Conservation (phyloP, 2,329 filamentous ascomycete species). For the Microdochium paspali region DNA sequence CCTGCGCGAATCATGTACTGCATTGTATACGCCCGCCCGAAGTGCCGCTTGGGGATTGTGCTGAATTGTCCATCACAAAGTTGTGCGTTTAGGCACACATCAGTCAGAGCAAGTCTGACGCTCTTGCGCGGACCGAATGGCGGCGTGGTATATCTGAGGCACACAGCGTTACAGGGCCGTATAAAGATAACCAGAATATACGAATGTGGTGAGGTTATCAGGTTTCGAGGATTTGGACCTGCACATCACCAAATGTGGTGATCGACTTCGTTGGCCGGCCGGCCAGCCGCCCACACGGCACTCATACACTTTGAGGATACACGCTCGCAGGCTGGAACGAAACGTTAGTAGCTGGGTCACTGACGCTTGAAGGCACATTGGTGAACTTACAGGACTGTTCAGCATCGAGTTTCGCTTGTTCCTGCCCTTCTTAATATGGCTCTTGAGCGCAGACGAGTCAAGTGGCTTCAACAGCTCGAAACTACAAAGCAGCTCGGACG, state of each 20-base stretch:
- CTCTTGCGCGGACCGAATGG: too few relatives aligned
- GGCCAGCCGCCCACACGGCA: slow-evolving; percentile 3
- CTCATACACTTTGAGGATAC: slow-evolving; percentile 45
- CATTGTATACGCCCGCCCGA: too few relatives aligned
- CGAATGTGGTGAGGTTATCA: too few relatives aligned
- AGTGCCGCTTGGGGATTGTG: too few relatives aligned
- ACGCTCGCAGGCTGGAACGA: slow-evolving; percentile 40
- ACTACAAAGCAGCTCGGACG: slow-evolving; percentile 83
- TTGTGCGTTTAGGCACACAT: too few relatives aligned
- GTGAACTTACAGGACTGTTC: slow-evolving; percentile 77
- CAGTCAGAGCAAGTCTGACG: too few relatives aligned
- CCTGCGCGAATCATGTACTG: too few relatives aligned
- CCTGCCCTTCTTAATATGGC: slow-evolving; percentile 95
- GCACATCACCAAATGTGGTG: background rate
- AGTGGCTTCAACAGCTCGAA: slow-evolving; percentile 95
- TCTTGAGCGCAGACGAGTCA: slow-evolving; percentile 93
- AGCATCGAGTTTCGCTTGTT: slow-evolving; percentile 92
- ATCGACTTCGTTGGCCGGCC: background rate
- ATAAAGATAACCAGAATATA: too few relatives aligned
- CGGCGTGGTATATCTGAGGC: too few relatives aligned
- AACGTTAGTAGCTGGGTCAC: slow-evolving; percentile 1
- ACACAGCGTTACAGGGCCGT: too few relatives aligned
- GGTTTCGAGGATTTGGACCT: background rate
- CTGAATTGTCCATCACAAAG: too few relatives aligned
- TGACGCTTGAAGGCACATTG: too few relatives aligned